Evolutionary conservation across 2,329 filamentous ascomycete genomes (phyloP).

Genomic region (Dothideomycetes sp.): DNA sequence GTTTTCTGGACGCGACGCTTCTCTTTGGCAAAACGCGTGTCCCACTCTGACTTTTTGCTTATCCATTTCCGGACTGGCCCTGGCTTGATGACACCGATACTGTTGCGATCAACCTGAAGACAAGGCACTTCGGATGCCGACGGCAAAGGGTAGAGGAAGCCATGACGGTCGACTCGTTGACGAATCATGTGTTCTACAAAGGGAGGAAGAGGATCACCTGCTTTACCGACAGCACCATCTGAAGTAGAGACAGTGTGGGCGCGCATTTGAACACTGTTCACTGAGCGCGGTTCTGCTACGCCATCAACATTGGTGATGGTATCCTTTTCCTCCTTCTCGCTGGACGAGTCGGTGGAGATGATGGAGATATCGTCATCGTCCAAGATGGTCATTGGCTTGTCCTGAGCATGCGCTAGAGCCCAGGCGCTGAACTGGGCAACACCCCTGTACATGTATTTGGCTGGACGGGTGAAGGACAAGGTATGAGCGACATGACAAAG

Average conservation of each 20-base stretch:
- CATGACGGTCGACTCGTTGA: slow-evolving; percentile 71
- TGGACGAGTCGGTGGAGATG: slow-evolving; percentile 44
- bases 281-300: not conserved
- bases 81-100: slow-evolving; percentile 70
- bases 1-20: slow-evolving; percentile 64
- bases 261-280: slow-evolving; percentile 13
- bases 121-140: slow-evolving; percentile 54
- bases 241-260: slow-evolving; percentile 5
- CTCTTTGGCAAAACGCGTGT: slow-evolving; percentile 57
- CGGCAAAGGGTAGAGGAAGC: slow-evolving; percentile 58
- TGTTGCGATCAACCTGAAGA: slow-evolving; percentile 50
- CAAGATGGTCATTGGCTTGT: slow-evolving; percentile 66
- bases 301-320: not conserved
- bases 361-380: slow-evolving; percentile 69
- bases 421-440: slow-evolving; percentile 90
- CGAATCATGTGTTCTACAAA: slow-evolving; percentile 88
- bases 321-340: slow-evolving; percentile 14
- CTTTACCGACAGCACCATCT: slow-evolving; percentile 57
- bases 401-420: slow-evolving; percentile 74
- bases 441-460: slow-evolving; percentile 90
- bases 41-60: slow-evolving; percentile 59
- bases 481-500: slow-evolving; percentile 87
- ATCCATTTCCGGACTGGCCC: slow-evolving; percentile 78
- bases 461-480: slow-evolving; percentile 89
- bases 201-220: slow-evolving; percentile 68